Percentiles rank a stretch among this genome's conserved stretches.
phyloP scores from a whole-genome alignment of 306 rosid species.

The Erythrophleum fordii region DNA sequence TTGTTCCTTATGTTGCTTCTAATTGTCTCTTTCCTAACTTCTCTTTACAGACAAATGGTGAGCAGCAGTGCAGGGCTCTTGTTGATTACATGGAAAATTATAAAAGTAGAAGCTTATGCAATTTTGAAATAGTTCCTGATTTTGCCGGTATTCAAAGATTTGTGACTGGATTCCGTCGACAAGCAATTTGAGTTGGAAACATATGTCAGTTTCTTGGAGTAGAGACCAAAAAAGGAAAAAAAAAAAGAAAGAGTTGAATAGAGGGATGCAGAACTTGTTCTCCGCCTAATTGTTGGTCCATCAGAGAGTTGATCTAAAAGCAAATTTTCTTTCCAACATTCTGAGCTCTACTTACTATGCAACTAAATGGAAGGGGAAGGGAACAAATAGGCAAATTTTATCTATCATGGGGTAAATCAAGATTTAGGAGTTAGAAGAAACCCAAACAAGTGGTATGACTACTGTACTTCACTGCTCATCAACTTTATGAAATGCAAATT shows the following conservation, averaged over 20 bases:
- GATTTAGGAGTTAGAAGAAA: too few relatives aligned
- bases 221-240: background rate
- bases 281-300: too few relatives aligned
- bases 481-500: too few relatives aligned
- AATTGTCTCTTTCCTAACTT: slow-evolving; percentile 31
- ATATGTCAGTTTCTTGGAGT: background rate
- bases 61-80: slow-evolving; percentile 74
- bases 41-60: slow-evolving; percentile 78
- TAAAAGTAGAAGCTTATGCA: slow-evolving; percentile 55
- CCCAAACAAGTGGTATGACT: too few relatives aligned
- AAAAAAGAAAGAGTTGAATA: background rate
- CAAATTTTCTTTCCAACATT: background rate
- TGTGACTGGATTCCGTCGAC: slow-evolving; percentile 66
- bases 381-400: background rate
- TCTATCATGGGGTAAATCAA: too few relatives aligned
- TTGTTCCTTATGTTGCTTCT: slow-evolving; percentile 16
- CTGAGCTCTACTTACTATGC: background rate
- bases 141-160: slow-evolving; percentile 78
- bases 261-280: background rate
- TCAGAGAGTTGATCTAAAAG: background rate
- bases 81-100: slow-evolving; percentile 64
- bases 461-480: too few relatives aligned
- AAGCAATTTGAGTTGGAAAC: slow-evolving; percentile 20
- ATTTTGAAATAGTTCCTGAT: slow-evolving; percentile 64
- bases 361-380: too few relatives aligned